phyloP scores from a whole-genome alignment of 73 alveolate genomes.

The Blepharisma stoltei region DNA sequence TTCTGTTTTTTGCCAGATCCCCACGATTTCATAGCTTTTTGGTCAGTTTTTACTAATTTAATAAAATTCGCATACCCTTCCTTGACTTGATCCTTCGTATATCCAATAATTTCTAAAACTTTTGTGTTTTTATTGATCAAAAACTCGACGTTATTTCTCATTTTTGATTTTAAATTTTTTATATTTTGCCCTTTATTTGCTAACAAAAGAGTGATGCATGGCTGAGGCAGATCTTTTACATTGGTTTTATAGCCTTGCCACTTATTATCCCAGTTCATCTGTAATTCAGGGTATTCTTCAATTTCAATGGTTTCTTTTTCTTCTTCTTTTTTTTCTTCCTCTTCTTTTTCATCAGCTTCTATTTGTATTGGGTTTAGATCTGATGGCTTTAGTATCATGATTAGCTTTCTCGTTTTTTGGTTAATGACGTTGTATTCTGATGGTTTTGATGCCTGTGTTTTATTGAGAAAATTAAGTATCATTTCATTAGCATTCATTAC shows the following conservation, averaged over 20 bases:
- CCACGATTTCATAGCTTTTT: neutral
- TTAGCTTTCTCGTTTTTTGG: neutral
- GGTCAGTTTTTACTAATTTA: neutral
- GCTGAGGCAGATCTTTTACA: neutral
- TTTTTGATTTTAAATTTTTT: neutral
- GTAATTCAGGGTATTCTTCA: slow-evolving; percentile 17
- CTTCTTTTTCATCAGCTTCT: neutral
- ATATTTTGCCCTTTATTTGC: slow-evolving; percentile 18
- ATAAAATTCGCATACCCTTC: slow-evolving; percentile 19
- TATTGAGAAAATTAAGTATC: neutral
- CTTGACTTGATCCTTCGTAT: neutral
- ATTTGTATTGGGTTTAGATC: neutral
- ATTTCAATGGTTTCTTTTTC: neutral
- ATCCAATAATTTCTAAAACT: neutral
- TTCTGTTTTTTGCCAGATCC: neutral
- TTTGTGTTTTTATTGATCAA: neutral
- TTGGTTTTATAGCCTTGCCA: slow-evolving; percentile 4
- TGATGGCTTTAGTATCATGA: too few relatives aligned
- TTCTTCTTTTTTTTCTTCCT: neutral
- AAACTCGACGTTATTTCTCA: neutral
- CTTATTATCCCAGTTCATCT: neutral
- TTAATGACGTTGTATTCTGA: neutral
- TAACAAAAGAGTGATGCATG: neutral
- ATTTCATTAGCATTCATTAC: neutral
- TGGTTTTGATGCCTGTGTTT: neutral